These are phyloP conservation scores for Cnidoscolus chayamansa DNA, from an alignment of 441 rosid genomes.

Conservation along the genomic window DNA sequence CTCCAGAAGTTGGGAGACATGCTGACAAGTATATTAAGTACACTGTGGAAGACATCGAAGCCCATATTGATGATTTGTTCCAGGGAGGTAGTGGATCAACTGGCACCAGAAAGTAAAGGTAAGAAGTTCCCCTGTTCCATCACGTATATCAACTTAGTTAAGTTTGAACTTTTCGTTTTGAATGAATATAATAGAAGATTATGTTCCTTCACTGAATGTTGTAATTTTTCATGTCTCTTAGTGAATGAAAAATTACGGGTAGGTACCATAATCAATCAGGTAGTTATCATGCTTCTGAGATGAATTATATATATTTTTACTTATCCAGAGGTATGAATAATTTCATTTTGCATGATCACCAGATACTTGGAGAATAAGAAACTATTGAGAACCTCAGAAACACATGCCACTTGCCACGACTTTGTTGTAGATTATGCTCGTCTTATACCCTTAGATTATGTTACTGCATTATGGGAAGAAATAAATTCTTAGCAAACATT, in stretches of 20 bases:
- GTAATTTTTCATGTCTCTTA: conserved; percentile 4
- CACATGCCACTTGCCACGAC: not conserved
- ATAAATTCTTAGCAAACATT: not conserved
- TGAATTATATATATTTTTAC: not conserved
- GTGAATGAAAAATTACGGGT: conserved; percentile 8
- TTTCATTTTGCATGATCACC: not conserved
- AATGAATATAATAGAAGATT: conserved; percentile 3
- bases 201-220: not conserved
- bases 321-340: not conserved
- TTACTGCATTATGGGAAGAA: not conserved
- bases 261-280: conserved; percentile 6
- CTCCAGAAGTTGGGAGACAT: conserved; percentile 57
- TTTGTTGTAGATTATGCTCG: not conserved
- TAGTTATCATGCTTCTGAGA: not conserved
- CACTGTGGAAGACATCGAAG: conserved; percentile 52
- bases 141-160: not conserved
- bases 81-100: conserved; percentile 42
- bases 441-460: not conserved
- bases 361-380: not conserved
- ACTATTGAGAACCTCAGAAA: not conserved
- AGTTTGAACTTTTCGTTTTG: not conserved
- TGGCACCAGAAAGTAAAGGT: conserved; percentile 57
- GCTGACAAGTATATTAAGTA: conserved; percentile 48
- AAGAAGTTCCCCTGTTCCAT: conserved; percentile 13
- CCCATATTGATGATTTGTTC: conserved; percentile 54